phyloP scores from a whole-genome alignment of 805 yeast genomes.

The Candida namnaoensis region DNA sequence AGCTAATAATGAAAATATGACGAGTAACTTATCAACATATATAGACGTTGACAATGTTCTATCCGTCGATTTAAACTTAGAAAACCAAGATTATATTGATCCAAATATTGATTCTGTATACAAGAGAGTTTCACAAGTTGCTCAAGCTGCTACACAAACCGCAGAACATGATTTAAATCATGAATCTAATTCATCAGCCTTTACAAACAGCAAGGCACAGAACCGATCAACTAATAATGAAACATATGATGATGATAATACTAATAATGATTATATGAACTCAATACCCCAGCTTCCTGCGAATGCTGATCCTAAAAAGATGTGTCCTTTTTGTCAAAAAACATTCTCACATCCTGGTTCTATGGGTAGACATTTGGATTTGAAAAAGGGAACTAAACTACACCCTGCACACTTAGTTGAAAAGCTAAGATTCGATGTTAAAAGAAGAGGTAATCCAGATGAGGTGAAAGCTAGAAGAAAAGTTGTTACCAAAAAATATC shows the following conservation, averaged over 20 bases:
- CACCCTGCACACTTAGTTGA: slow-evolving; percentile 46
- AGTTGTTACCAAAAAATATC: slow-evolving; percentile 32
- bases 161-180: background rate
- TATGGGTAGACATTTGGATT: slow-evolving; percentile 50
- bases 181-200: background rate
- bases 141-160: background rate
- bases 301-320: slow-evolving; percentile 22
- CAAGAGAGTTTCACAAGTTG: background rate
- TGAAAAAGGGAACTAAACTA: slow-evolving; percentile 39
- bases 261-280: too few species aligned
- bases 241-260: background rate
- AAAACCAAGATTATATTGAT: slow-evolving; percentile 1
- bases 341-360: slow-evolving; percentile 51
- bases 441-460: slow-evolving; percentile 39
- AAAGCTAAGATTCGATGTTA: slow-evolving; percentile 36
- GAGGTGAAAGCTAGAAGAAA: slow-evolving; percentile 31
- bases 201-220: too few species aligned
- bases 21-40: background rate
- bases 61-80: background rate
- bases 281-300: slow-evolving; percentile 15
- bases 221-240: too few species aligned
- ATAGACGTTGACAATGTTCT: background rate
- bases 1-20: background rate
- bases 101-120: slow-evolving; percentile 1
- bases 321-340: slow-evolving; percentile 44